Evolutionary conservation across 2,329 filamentous ascomycete species (phyloP).

Genomic region (Neofusicoccum sp.): DNA sequence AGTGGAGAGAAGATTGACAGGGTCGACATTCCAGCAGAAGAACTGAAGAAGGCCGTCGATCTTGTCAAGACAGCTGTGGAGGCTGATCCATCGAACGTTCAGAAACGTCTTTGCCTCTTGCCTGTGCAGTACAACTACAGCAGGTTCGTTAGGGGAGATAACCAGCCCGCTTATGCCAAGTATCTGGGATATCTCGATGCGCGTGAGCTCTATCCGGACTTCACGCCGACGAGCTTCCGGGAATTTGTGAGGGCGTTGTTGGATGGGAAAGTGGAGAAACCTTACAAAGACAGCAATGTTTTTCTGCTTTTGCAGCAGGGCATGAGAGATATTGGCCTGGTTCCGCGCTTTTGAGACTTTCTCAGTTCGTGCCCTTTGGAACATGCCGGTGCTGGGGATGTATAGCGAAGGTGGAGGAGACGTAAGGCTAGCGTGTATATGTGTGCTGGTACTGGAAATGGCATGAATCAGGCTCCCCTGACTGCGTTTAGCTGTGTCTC

Average conservation of each 20-base stretch:
- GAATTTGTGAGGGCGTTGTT: not conserved
- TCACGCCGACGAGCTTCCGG: constrained; percentile 28
- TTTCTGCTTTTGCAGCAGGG: too few species aligned
- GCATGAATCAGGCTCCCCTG: too few species aligned
- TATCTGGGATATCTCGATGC: constrained; percentile 58
- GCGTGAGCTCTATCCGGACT: constrained; percentile 59
- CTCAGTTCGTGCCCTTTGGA: too few species aligned
- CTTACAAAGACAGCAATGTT: too few species aligned
- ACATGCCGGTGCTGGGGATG: too few species aligned
- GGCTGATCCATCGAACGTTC: not conserved
- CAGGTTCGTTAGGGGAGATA: constrained; percentile 55
- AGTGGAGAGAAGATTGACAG: constrained; percentile 47
- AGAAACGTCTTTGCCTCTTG: not conserved
- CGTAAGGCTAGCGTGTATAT: too few species aligned
- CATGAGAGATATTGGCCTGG: too few species aligned
- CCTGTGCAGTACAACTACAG: not conserved
- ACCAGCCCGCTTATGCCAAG: constrained; percentile 54
- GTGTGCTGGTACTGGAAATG: too few species aligned
- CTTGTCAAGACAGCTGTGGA: not conserved
- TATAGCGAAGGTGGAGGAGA: too few species aligned
- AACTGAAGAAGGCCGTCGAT: not conserved
- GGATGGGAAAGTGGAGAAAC: not conserved
- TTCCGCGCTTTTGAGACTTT: too few species aligned
- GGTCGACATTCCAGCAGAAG: not conserved
- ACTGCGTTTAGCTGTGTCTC: too few species aligned